Conservation (phyloP, 495 filamentous ascomycete genomes). For the Elasticomyces elasticus region DNA sequence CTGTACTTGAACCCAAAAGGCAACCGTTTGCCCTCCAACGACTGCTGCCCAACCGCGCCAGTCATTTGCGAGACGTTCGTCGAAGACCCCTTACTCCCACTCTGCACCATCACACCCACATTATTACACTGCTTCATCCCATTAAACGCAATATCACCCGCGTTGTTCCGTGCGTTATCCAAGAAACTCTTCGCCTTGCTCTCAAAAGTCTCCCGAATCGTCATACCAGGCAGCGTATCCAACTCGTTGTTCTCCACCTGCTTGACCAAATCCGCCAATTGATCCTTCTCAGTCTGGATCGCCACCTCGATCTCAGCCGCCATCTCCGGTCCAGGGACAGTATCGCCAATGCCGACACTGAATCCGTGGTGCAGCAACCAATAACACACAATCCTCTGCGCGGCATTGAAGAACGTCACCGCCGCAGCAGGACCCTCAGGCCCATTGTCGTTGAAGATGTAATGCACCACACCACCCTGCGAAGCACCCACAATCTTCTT, state of each 20-base stretch:
- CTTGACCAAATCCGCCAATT: constrained; percentile 62
- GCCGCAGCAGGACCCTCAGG: constrained; percentile 49
- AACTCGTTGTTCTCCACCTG: constrained; percentile 74
- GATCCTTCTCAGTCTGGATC: constrained; percentile 66
- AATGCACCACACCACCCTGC: constrained; percentile 81
- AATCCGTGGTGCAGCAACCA: constrained; percentile 98
- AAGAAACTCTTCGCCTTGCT: constrained; percentile 85
- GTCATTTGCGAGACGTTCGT: constrained; percentile 99
- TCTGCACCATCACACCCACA: constrained; percentile 86
- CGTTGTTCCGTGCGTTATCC: constrained; percentile 91
- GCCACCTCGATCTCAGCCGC: constrained; percentile 72
- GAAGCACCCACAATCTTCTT: constrained; percentile 92
- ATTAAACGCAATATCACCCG: constrained; percentile 80
- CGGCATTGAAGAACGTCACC: constrained; percentile 89
- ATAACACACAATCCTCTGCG: constrained; percentile 86
- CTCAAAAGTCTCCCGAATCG: constrained; percentile 94
- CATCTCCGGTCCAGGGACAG: constrained; percentile 76
- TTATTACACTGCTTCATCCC: constrained; percentile 94
- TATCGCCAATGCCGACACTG: constrained; percentile 97
- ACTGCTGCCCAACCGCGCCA: constrained; percentile 91
- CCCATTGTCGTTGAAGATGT: constrained; percentile 92
- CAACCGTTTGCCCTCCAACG: constrained; percentile 96
- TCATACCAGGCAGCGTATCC: constrained; percentile 91
- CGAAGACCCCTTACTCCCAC: constrained; percentile 93
- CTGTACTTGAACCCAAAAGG: constrained; percentile 99